These are phyloP conservation scores for Rhizoclosmatium sp. DNA, from an alignment of 192 early-diverging fungal species.

Conservation along the genomic window DNA sequence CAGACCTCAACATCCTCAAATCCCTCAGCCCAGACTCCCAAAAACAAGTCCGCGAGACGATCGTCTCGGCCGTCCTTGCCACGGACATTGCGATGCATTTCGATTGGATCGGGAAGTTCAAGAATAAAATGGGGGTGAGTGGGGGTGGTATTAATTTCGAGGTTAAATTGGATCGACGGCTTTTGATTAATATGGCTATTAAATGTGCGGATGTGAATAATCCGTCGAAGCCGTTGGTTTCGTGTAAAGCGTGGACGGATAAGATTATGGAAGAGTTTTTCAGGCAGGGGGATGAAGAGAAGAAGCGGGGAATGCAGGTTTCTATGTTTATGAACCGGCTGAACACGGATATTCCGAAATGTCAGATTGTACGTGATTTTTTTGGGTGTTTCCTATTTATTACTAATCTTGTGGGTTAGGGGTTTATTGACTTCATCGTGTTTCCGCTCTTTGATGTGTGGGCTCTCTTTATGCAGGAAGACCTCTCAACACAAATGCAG, in stretches of 20 bases:
- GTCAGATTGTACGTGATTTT: slow-evolving; percentile 56
- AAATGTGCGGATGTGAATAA: slow-evolving; percentile 68
- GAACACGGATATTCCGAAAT: slow-evolving; percentile 63
- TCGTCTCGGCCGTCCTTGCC: slow-evolving; percentile 59
- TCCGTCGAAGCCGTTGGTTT: slow-evolving; percentile 49
- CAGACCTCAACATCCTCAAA: slow-evolving; percentile 52
- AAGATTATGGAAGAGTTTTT: slow-evolving; percentile 63
- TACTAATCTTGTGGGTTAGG: slow-evolving; percentile 31
- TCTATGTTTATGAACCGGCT: slow-evolving; percentile 61
- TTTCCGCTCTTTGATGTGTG: slow-evolving; percentile 55
- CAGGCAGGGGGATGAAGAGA: slow-evolving; percentile 61
- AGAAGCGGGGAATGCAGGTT: slow-evolving; percentile 48
- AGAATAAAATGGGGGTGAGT: slow-evolving; percentile 48
- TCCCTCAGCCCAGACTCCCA: slow-evolving; percentile 43
- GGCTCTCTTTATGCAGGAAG: slow-evolving; percentile 46
- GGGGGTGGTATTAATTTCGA: slow-evolving; percentile 45
- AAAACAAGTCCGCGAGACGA: slow-evolving; percentile 48
- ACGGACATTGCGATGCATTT: slow-evolving; percentile 66
- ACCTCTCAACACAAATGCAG: slow-evolving; percentile 40
- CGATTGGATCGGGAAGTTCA: slow-evolving; percentile 62
- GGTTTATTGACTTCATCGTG: slow-evolving; percentile 65
- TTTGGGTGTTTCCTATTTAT: neutral
- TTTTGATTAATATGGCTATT: slow-evolving; percentile 56
- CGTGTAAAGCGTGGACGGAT: slow-evolving; percentile 56
- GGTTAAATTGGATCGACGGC: slow-evolving; percentile 42